A percentile compares a stretch with the other conserved stretches of the same genome.
Evolutionary conservation across 2,329 filamentous ascomycete genomes (phyloP).

Genomic region (Mycosphaerella sp.): DNA sequence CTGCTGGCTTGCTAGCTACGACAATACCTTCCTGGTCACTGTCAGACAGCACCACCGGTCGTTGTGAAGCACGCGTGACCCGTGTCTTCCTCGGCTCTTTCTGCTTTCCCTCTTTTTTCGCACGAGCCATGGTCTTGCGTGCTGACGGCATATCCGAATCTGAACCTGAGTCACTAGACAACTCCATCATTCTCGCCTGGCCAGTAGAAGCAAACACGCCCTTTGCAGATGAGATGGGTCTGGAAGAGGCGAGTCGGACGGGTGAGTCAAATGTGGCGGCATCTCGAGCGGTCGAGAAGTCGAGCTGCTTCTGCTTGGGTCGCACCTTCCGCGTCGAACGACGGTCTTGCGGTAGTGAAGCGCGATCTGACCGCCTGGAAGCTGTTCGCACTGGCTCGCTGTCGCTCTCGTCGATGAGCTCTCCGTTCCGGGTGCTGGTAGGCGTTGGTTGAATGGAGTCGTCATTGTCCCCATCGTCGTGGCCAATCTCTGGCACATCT

Average conservation of each 20-base stretch:
- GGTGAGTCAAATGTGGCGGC: conserved; percentile 23
- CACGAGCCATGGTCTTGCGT: conserved; percentile 5
- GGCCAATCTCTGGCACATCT: conserved; percentile 21
- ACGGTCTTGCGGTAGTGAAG: conserved; percentile 18
- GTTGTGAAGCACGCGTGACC: conserved; percentile 11
- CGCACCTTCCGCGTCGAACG: conserved; percentile 10
- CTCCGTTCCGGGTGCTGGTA: conserved; percentile 16
- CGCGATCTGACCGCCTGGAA: conserved; percentile 6
- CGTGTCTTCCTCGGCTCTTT: conserved; percentile 1
- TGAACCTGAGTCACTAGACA: conserved; percentile 23
- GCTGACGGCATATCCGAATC: conserved; percentile 18
- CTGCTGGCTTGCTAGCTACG: not conserved
- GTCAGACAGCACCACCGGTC: conserved; percentile 14
- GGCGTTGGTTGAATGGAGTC: conserved; percentile 21
- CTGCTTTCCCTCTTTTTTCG: conserved; percentile 6
- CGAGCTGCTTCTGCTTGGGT: conserved; percentile 31
- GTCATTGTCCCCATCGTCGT: conserved; percentile 12
- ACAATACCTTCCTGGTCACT: conserved; percentile 13
- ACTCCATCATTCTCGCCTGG: conserved; percentile 12
- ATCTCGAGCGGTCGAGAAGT: conserved; percentile 26
- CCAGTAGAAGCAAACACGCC: conserved; percentile 30
- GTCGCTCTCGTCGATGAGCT: conserved; percentile 18
- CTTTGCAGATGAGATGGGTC: conserved; percentile 17
- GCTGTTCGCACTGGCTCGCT: conserved; percentile 20
- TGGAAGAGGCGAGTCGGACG: conserved; percentile 22